Evolutionary conservation across 2,329 filamentous ascomycete species (phyloP), one percentile per base, ranked within the genome.

Genomic region (Calonectria fujianensis): DNA sequence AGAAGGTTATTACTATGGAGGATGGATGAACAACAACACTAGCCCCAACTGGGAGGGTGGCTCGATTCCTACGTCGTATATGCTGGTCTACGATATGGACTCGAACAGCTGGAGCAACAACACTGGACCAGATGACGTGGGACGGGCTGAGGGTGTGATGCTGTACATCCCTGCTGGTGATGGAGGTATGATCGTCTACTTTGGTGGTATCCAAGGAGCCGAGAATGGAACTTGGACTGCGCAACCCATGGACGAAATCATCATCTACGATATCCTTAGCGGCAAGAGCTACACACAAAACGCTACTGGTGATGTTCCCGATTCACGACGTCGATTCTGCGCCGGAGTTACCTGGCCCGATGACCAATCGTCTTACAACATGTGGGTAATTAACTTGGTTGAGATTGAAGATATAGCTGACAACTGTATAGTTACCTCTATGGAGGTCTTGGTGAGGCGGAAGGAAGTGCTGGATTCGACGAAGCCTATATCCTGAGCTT

Each of bases 341-440:
- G 90, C 90, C 3, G 92, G 91, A 59, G 90, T 86, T 27, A 89
- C 90, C 1, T 92, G 91, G 90, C 86, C 90, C 0, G 79, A 86
- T 11, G 92, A 93, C 78, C 85, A 88, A 69, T 92, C 91, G 20
- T 92, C 90, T 11, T 93, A 93, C 79, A 93, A 93, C 77, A 91
- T 93, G 90, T 93, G 78, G 82, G 90, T 84, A 13, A 27, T 24
- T n/a, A 54, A 68, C 35, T 41, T 10, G 10, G 29, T 54, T 10
- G 18, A 45, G n/a, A 6, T 3, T 3, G 20, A 11, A 65, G 2
- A 14, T 14, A 52, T 10, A 14, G 45, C 77, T 78, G 20, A 73
- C 20, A 24, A 39, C 18, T 4, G 24, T 9, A 10, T 72, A 92
- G 91, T 50, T 93, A 93, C 76, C 80, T 93, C 4, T 93, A 93